A percentile compares a stretch with the other conserved stretches of the same genome.
Conservation (phyloP, 2,329 filamentous ascomycete species). For the Aspergillus tanneri region DNA sequence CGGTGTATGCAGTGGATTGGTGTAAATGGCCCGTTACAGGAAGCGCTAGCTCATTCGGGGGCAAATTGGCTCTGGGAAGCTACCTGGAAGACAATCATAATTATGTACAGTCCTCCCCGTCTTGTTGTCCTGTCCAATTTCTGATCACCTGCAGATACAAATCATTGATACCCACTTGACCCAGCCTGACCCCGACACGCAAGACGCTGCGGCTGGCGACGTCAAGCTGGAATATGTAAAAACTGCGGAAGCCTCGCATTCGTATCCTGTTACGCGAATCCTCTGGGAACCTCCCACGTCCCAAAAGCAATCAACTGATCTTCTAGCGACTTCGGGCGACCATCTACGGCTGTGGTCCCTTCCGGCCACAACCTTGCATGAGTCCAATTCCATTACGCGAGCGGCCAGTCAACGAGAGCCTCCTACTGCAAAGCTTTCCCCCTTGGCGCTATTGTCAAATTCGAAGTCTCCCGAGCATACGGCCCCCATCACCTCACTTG, state of each 20-base stretch:
- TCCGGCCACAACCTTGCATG: constrained; percentile 63
- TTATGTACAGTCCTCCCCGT: constrained; percentile 64
- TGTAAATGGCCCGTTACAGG: constrained; percentile 91
- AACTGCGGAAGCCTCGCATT: constrained; percentile 93
- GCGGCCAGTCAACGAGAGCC: constrained; percentile 62
- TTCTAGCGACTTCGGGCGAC: constrained; percentile 91
- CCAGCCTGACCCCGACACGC: constrained; percentile 67
- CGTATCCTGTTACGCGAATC: constrained; percentile 92
- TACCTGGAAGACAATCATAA: constrained; percentile 98
- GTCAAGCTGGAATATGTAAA: constrained; percentile 78
- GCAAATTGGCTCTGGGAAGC: constrained; percentile 92
- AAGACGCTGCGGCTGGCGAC: constrained; percentile 66
- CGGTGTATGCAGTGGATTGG: constrained; percentile 96
- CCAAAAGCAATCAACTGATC: constrained; percentile 91
- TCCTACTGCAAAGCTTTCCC: constrained; percentile 79
- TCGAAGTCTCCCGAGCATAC: constrained; percentile 98
- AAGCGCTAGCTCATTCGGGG: constrained; percentile 62
- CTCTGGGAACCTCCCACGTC: constrained; percentile 95
- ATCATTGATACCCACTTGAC: constrained; percentile 85
- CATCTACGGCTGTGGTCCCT: constrained; percentile 93
- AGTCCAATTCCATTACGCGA: constrained; percentile 66
- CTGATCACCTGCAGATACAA: constrained; percentile 69
- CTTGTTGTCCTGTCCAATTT: constrained; percentile 6
- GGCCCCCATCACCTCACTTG: constrained; percentile 89
- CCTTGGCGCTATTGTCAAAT: constrained; percentile 88